Conservation (phyloP, 768 basidiomycete species). For the Pisolithus tinctorius region DNA sequence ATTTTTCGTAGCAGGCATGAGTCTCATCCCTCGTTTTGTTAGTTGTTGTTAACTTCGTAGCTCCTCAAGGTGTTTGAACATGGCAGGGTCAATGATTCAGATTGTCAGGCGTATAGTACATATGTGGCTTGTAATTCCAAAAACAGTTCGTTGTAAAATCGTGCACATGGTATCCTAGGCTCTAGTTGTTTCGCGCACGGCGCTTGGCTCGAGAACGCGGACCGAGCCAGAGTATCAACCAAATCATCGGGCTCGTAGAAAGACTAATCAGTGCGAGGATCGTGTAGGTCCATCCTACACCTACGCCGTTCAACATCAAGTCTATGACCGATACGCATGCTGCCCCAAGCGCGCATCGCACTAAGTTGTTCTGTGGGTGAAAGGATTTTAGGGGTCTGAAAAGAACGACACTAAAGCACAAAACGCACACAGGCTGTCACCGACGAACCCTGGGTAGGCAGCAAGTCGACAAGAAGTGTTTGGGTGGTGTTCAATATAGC, state of each 20-base stretch:
- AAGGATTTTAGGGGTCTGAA: not conserved
- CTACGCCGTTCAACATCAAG: not conserved
- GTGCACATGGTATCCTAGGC: not conserved
- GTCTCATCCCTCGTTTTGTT: no score
- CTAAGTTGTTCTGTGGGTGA: conserved; percentile 54
- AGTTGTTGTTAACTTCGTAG: not conserved
- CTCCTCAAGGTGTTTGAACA: not conserved
- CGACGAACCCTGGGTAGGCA: conserved; percentile 56
- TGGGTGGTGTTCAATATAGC: conserved; percentile 50
- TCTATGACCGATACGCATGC: conserved; percentile 2
- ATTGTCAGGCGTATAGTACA: not conserved
- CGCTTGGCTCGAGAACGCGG: conserved; percentile 45
- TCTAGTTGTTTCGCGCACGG: not conserved
- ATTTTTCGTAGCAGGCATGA: conserved; percentile 11
- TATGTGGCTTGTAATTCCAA: not conserved
- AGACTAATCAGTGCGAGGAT: conserved; percentile 48
- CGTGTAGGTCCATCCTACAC: conserved; percentile 61
- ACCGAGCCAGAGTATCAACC: conserved; percentile 45
- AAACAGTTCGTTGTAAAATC: not conserved
- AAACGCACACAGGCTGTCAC: conserved; percentile 64
- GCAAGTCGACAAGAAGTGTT: conserved; percentile 61
- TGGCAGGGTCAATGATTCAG: not conserved
- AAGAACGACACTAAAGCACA: not conserved
- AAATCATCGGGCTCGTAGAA: conserved; percentile 43
- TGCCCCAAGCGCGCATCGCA: conserved; percentile 42